Percentiles rank a stretch among this genome's conserved stretches.
These are phyloP conservation scores for Hippophae gyantsensis DNA, from an alignment of 306 rosid species.

Conservation along the genomic window DNA sequence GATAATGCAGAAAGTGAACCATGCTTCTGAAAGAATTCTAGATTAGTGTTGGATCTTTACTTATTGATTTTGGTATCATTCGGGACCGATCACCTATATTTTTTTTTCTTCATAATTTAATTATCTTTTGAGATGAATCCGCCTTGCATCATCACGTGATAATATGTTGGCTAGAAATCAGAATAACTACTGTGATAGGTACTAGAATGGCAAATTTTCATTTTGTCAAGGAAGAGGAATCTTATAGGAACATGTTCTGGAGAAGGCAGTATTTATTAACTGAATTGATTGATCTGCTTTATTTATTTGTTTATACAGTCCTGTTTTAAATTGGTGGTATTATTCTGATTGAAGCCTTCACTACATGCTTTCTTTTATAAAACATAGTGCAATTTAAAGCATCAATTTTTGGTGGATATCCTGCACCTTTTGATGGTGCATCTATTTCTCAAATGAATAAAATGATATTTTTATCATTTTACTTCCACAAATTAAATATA, in stretches of 20 bases:
- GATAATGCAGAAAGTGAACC: conserved; percentile 89
- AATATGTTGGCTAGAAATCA: conserved; percentile 27
- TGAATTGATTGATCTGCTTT: conserved; percentile 46
- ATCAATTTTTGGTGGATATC: too few species aligned
- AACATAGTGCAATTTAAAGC: neutral
- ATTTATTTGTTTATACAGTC: conserved; percentile 35
- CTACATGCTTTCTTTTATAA: conserved; percentile 16
- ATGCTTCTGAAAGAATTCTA: conserved; percentile 73
- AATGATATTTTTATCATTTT: too few species aligned
- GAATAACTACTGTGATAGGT: conserved; percentile 27
- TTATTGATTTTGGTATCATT: conserved; percentile 22
- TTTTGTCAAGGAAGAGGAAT: conserved; percentile 27
- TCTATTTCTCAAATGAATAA: too few species aligned
- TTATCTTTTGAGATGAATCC: conserved; percentile 36
- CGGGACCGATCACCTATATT: conserved; percentile 23
- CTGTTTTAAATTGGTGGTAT: conserved; percentile 34
- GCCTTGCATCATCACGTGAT: conserved; percentile 22
- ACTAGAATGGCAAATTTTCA: conserved; percentile 24
- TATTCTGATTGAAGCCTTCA: conserved; percentile 23
- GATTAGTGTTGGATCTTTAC: conserved; percentile 30
- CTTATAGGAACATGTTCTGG: conserved; percentile 37
- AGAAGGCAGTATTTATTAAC: conserved; percentile 35
- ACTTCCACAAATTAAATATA: too few species aligned
- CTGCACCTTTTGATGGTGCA: too few species aligned
- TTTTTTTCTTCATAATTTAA: conserved; percentile 30